Base-by-base conservation (phyloP, 441 rosid genomes). In the Rhodomyrtus psidioides region DNA sequence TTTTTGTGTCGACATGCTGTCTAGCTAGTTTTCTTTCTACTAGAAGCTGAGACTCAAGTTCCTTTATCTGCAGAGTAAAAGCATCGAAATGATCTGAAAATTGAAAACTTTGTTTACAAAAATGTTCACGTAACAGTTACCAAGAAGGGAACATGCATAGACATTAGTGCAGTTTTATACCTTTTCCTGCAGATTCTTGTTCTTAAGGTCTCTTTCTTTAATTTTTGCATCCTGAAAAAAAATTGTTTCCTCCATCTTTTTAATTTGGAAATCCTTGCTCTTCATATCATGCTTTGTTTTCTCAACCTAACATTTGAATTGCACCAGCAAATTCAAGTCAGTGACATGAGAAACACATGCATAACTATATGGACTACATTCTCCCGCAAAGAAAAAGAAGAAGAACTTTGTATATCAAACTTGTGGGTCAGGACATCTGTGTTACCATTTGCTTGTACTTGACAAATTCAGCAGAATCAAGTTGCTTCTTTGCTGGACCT, bases 11-110 rank as follows among this genome's bases (percentile, higher is more conserved):
- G 57, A 97, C 97, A 59, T 97, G 99, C 89, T 95, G 99, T 75
- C 99, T 96, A 46, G 99, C 99, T 27, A 97, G 93, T 89, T 95
- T 97, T 90, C 99, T 95, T 88, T 96, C 99, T 49, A 95, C 92
- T 56, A 97, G 92, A 84, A 97, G 95, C 85, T 97, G 99, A 1
- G 97, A 87, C 90, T 97, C 99, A 76, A 97, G 92, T 88, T 97
- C 99, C 88, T 94, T 97, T 51, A 96, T 90, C 99, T 96, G 90
- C 83, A 87, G 90, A 85, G 84, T 17, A 27, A 19, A 27, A 83
- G 27, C 6, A 54, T 46, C 6, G 0, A 70, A 70, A 70, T 39
- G 15, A 39, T 70, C 0, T 1, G 49, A 70, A 70, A 70, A 14
- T 70, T 39, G 49, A 39, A n/a, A 70, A 70, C n/a, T 70, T 39